phyloP scores from a whole-genome alignment of 164 flowering plant genomes.

The Houttuynia cordata region DNA sequence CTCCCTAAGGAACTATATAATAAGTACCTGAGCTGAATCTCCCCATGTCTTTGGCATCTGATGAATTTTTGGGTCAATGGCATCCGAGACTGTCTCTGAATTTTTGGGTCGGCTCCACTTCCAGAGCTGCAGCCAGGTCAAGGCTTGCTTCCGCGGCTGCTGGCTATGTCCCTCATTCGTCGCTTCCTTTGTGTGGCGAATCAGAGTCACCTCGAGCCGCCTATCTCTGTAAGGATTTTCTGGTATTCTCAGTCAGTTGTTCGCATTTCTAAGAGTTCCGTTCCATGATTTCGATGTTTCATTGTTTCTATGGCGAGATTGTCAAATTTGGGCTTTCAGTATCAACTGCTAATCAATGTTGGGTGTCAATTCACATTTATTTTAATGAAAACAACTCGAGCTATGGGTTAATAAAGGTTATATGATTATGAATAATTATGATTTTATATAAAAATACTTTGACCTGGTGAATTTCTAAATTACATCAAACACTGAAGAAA shows the following conservation, averaged over 20 bases:
- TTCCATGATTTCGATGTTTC: neutral
- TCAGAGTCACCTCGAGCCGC: slow-evolving; percentile 72
- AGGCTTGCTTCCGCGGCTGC: slow-evolving; percentile 1
- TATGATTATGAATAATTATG: too few relatives aligned
- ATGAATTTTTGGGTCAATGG: too few relatives aligned
- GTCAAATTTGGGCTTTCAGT: neutral
- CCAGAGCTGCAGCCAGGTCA: neutral
- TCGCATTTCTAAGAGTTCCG: neutral
- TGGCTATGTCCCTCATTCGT: slow-evolving; percentile 31
- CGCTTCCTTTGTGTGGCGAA: slow-evolving; percentile 85
- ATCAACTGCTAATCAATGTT: neutral
- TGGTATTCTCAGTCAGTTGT: neutral
- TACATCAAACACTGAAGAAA: too few relatives aligned
- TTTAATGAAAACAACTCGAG: neutral
- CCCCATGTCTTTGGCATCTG: too few relatives aligned
- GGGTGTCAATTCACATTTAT: neutral
- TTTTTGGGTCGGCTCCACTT: slow-evolving; percentile 1
- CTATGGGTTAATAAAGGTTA: too few relatives aligned
- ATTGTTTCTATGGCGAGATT: neutral
- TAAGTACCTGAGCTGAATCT: too few relatives aligned
- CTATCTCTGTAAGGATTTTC: slow-evolving; percentile 49
- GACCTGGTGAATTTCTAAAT: too few relatives aligned
- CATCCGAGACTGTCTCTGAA: too few relatives aligned
- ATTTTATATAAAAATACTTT: too few relatives aligned
- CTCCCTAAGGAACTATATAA: too few relatives aligned